Base-by-base conservation (phyloP, 202 grass and related monocot species). In the Dendrocalamus latiflorus region DNA sequence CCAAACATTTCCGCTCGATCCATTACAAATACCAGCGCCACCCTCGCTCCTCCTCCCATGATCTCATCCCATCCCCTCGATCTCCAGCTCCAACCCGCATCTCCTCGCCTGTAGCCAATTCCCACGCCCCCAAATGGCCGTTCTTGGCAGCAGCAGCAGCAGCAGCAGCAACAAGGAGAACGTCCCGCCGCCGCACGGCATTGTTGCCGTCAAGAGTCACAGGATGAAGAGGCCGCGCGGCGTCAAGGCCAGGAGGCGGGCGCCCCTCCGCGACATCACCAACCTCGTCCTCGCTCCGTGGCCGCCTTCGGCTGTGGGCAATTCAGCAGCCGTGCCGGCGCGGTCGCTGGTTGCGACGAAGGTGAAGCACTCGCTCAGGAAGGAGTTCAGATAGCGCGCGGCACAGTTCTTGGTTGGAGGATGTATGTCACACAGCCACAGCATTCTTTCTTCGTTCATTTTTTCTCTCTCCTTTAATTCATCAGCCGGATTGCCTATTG, bases 151-250 rank as follows among this genome's bases (percentile, higher is more conserved):
- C 75, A 5, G 24, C 59, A n/a, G n/a, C n/a, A n/a, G n/a, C n/a
- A n/a, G n/a, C n/a, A n/a, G n/a, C n/a, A n/a, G n/a, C n/a, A 65
- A 41, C 48, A 88, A 83, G 86, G 86, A 88, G 73, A 88, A 83
- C 74, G 5, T 43, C 45, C 80, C 73, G 79, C 85, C 83, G 28
- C 22, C 18, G 76, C 39, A 41, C 17, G 72, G 64, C 64, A 17
- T 85, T 24, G 66, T 43, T 45, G 65, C 25, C 55, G 79, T 87
- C 45, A 83, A 63, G 79, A 77, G 5, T 8, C 79, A 25, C 33
- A 21, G 65, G 45, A 82, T 57, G 85, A 87, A 82, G 85, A 75
- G 77, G 70, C 6, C 70, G 22, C 3, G 54, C 2, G 5, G 60
- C 26, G 44, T 8, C 43, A 68, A 21, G 20, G 13, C 18, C 36